Conservation (phyloP, 2,329 filamentous ascomycete species). For the Clonostachys chloroleuca region DNA sequence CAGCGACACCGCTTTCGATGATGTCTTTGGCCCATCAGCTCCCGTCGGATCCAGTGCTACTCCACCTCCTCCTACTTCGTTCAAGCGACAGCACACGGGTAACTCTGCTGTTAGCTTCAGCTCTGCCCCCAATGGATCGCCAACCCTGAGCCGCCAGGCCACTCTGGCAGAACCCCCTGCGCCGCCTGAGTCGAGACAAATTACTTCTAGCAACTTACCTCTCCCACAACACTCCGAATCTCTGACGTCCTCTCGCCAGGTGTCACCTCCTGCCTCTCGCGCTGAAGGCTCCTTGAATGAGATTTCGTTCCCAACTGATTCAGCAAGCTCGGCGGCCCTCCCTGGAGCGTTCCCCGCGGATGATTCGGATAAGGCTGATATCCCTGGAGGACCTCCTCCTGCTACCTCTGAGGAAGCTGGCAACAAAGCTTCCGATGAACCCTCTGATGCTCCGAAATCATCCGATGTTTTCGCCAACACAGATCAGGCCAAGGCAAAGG, state of each 20-base stretch:
- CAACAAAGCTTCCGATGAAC: constrained; percentile 5
- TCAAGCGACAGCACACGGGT: constrained; percentile 53
- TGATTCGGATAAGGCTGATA: constrained; percentile 10
- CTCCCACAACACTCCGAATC: constrained; percentile 65
- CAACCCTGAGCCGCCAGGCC: constrained; percentile 58
- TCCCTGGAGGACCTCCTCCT: constrained; percentile 14
- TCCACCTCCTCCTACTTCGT: constrained; percentile 29
- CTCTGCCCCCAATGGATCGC: constrained; percentile 51
- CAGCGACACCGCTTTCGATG: constrained; percentile 73
- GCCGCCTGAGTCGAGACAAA: constrained; percentile 70
- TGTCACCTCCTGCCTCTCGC: constrained; percentile 61
- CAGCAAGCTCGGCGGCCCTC: constrained; percentile 1
- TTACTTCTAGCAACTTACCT: constrained; percentile 72
- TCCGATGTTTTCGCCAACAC: constrained; percentile 48
- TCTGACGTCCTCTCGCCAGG: constrained; percentile 72
- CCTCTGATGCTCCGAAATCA: constrained; percentile 2
- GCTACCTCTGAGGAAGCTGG: constrained; percentile 6
- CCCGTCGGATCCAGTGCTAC: constrained; percentile 34
- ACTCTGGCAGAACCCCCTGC: constrained; percentile 55
- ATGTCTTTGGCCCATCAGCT: constrained; percentile 74
- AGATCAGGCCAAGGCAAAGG: constrained; percentile 60
- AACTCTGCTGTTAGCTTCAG: constrained; percentile 47
- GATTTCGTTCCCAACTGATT: constrained; percentile 16
- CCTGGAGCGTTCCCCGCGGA: constrained; percentile 30
- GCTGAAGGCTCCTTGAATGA: constrained; percentile 43